A percentile compares a stretch with the other conserved stretches of the same genome.
These are phyloP conservation scores for Malassezia caprae DNA, from an alignment of 1,284 basidiomycete genomes.

Conservation along the genomic window DNA sequence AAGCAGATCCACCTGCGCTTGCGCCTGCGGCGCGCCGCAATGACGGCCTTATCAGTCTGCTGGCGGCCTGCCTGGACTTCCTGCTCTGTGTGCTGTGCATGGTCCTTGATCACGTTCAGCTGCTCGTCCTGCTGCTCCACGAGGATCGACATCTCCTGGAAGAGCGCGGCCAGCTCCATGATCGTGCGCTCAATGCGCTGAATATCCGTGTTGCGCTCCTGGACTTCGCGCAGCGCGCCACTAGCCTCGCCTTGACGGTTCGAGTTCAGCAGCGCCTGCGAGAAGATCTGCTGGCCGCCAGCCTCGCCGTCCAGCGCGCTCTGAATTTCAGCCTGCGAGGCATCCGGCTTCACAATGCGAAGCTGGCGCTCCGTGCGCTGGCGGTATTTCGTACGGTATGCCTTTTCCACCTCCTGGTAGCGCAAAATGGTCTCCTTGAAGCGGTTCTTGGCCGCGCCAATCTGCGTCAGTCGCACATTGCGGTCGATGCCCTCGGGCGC, in stretches of 20 bases:
- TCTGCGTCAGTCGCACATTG: constrained; percentile 48
- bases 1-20: constrained; percentile 54
- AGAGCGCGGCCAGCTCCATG: constrained; percentile 75
- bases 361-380: constrained; percentile 90
- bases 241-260: constrained; percentile 73
- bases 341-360: constrained; percentile 84
- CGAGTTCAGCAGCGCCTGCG: constrained; percentile 69
- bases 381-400: constrained; percentile 83
- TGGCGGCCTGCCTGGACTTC: constrained; percentile 51
- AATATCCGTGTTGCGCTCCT: constrained; percentile 79
- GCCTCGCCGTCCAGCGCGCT: constrained; percentile 65
- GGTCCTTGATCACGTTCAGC: constrained; percentile 38
- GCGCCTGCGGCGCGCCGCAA: constrained; percentile 65
- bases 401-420: constrained; percentile 79
- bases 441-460: constrained; percentile 54
- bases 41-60: constrained; percentile 57
- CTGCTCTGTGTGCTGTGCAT: constrained; percentile 21
- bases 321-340: constrained; percentile 69
- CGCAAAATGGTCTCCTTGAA: constrained; percentile 52
- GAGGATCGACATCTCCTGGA: constrained; percentile 57
- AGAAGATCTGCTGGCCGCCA: constrained; percentile 64
- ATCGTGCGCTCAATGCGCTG: constrained; percentile 75
- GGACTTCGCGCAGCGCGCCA: constrained; percentile 76
- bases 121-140: constrained; percentile 47
- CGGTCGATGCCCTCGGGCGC: constrained; percentile 39